phyloP scores from a whole-genome alignment of 2,329 filamentous ascomycete species.

The Diaporthe amygdali region DNA sequence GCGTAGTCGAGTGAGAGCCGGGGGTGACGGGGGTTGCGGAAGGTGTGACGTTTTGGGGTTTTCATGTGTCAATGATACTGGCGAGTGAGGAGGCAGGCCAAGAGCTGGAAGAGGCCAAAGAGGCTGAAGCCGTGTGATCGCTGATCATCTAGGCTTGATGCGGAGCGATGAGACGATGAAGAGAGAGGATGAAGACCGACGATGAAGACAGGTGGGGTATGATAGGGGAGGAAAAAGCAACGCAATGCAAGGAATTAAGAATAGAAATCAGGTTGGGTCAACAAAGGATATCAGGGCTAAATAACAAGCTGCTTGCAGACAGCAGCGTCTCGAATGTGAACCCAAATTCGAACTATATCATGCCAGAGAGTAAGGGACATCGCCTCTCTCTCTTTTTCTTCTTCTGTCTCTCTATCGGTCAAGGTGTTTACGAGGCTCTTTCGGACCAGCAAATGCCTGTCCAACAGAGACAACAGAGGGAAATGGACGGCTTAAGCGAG shows the following conservation, averaged over 20 bases:
- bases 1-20: neutral
- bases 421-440: neutral
- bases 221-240: neutral
- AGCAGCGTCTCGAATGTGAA: neutral
- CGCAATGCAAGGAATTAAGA: neutral
- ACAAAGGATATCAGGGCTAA: neutral
- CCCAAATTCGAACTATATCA: neutral
- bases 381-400: no score
- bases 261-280: neutral
- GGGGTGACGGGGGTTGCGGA: neutral
- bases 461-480: neutral
- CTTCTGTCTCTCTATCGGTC: neutral
- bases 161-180: neutral
- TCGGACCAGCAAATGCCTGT: neutral
- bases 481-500: conserved; percentile 8
- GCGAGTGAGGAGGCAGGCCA: neutral
- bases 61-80: conserved; percentile 12
- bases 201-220: neutral
- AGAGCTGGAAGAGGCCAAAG: neutral
- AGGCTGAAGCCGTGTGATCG: neutral
- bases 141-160: conserved; percentile 12
- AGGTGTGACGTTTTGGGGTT: conserved; percentile 7
- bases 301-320: neutral
- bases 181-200: neutral
- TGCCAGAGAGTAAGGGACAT: neutral